Base-by-base conservation (phyloP, 1,139 yeast species). In the Diutina ranongensis region DNA sequence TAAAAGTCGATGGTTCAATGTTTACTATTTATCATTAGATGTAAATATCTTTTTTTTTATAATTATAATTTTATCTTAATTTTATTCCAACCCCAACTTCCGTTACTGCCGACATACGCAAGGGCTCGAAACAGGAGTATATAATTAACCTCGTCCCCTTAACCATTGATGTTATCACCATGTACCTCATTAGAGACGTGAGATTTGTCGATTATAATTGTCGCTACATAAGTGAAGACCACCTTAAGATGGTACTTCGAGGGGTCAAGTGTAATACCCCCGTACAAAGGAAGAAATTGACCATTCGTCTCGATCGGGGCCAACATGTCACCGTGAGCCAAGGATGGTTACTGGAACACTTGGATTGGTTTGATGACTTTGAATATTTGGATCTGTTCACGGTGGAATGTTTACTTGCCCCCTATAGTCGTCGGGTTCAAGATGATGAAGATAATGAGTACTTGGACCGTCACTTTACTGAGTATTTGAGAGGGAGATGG, bases 161-260 rank as follows among this genome's bases (percentile, higher is more conserved):
- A 13, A 2, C 9, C 20, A 13, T n/a, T 18, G 15, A n/a, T n/a
- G n/a, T n/a, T 18, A 12, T 4, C 38, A 36, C 40, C 31, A 38
- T 38, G 42, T 38, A 21, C 13, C 13, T 38, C n/a, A 38, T 38
- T 9, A 31, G 42, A 15, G 42, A 38, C 42, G 42, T 38, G 19
- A 15, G 42, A 13, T 9, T 38, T 12, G 20, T 38, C 21, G 42
- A 38, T 18, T 38, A 25, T 21, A 15, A 38, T 25, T 38, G 42
- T 13, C 42, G 42, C 15, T 38, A 38, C 32, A 38, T 38, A 12
- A 16, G 22, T n/a, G 31, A 25, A 16, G 16, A 25, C 42, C 42
- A 38, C 20, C n/a, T 38, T 8, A 13, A 15, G 5, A 16, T 38
- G 31, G 32, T 25, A n/a, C 21, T 38, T 2, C 15, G 16, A 12